phyloP scores from a whole-genome alignment of 2,329 filamentous ascomycete genomes.

The Onygenales sp. region DNA sequence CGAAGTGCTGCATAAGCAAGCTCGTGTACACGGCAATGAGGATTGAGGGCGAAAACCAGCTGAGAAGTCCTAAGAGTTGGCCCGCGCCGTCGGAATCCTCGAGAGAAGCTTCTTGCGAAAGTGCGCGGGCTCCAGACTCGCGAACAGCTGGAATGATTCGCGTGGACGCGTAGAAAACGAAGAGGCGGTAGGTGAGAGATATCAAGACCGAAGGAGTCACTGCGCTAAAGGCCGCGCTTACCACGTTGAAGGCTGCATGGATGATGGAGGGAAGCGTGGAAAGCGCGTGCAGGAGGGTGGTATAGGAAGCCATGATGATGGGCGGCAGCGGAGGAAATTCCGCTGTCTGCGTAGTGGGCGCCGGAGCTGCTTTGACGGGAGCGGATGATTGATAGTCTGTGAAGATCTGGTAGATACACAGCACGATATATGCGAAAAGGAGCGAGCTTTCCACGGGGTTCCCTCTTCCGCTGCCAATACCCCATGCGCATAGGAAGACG shows the following conservation, averaged over 20 bases:
- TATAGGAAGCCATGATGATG: conserved; percentile 97
- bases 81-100: conserved; percentile 79
- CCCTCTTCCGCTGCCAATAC: conserved; percentile 84
- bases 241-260: conserved; percentile 73
- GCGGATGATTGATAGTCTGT: conserved; percentile 87
- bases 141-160: conserved; percentile 91
- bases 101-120: conserved; percentile 75
- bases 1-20: conserved; percentile 89
- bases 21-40: conserved; percentile 95
- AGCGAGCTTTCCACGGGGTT: conserved; percentile 93
- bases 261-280: conserved; percentile 75
- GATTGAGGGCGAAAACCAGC: conserved; percentile 91
- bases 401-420: conserved; percentile 98
- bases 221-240: conserved; percentile 86
- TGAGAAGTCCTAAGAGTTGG: conserved; percentile 70
- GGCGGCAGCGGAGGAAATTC: conserved; percentile 94
- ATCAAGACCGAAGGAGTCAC: conserved; percentile 95
- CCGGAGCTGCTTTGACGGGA: conserved; percentile 46
- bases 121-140: conserved; percentile 70
- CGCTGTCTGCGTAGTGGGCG: conserved; percentile 46
- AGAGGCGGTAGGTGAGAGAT: conserved; percentile 82
- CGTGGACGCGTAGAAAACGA: conserved; percentile 91
- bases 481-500: conserved; percentile 86
- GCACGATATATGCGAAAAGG: conserved; percentile 93
- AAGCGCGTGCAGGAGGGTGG: conserved; percentile 75